Conservation (phyloP, 257 asterid species). For the Asclepias syriaca region DNA sequence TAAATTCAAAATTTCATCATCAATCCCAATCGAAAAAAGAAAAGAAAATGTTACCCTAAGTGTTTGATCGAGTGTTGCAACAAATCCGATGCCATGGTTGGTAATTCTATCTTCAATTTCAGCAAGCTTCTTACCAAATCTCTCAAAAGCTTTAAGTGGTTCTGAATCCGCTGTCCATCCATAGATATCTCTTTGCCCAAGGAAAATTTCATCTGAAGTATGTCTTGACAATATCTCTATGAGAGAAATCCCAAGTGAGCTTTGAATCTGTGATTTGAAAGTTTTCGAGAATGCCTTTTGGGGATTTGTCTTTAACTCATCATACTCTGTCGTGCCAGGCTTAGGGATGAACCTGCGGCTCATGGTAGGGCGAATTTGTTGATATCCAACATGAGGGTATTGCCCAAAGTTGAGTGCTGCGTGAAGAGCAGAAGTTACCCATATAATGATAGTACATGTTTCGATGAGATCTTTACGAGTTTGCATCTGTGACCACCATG, state of each 20-base stretch:
- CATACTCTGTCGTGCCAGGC: slow-evolving; percentile 46
- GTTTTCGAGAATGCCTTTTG: slow-evolving; percentile 58
- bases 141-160: slow-evolving; percentile 43
- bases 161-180: slow-evolving; percentile 60
- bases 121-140: slow-evolving; percentile 42
- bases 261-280: slow-evolving; percentile 54
- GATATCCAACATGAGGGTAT: slow-evolving; percentile 62
- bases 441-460: slow-evolving; percentile 62
- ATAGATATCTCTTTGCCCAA: slow-evolving; percentile 52
- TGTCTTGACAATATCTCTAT: slow-evolving; percentile 72
- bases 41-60: no score
- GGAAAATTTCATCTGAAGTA: slow-evolving; percentile 54
- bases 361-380: slow-evolving; percentile 57
- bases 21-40: no score
- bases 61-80: no score
- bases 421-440: slow-evolving; percentile 80
- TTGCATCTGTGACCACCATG: slow-evolving; percentile 79
- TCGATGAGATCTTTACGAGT: slow-evolving; percentile 43
- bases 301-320: slow-evolving; percentile 53
- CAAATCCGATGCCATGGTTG: neutral
- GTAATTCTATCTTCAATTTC: slow-evolving; percentile 39
- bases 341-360: slow-evolving; percentile 71
- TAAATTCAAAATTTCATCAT: no score
- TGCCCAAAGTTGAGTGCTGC: slow-evolving; percentile 72
- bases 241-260: slow-evolving; percentile 54